Evolutionary conservation across 2,329 filamentous ascomycete species (phyloP).

Genomic region (Hymenoscyphus occultus): DNA sequence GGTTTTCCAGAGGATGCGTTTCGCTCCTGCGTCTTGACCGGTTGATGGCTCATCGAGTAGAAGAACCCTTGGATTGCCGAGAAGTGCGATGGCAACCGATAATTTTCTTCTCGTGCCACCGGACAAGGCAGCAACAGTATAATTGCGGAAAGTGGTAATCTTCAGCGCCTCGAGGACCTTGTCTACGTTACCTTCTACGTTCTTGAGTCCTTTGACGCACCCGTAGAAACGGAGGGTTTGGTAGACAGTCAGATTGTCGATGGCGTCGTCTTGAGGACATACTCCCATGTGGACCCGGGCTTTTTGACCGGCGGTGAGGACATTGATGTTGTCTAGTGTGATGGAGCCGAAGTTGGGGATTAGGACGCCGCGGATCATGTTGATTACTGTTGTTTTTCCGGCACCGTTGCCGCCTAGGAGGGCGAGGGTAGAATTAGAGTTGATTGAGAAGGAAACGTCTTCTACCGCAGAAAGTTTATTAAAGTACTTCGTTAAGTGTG

Average conservation of each 20-base stretch:
- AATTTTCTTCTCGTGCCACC: conserved; percentile 37
- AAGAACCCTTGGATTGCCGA: conserved; percentile 35
- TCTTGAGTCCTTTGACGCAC: conserved; percentile 34
- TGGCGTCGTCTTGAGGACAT: conserved; percentile 38
- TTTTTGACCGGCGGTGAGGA: conserved; percentile 36
- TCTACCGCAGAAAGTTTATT: conserved; percentile 58
- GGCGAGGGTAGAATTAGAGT: conserved; percentile 59
- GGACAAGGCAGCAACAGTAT: conserved; percentile 31
- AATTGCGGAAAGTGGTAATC: conserved; percentile 30
- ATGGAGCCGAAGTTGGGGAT: conserved; percentile 57
- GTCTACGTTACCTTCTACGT: conserved; percentile 32
- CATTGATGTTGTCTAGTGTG: conserved; percentile 56
- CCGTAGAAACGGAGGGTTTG: conserved; percentile 37
- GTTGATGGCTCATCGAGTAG: conserved; percentile 37
- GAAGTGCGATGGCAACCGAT: conserved; percentile 36
- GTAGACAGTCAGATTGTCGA: conserved; percentile 36
- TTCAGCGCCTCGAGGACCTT: conserved; percentile 33
- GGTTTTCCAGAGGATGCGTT: conserved; percentile 38
- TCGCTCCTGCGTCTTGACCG: conserved; percentile 37
- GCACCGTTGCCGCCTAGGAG: conserved; percentile 65
- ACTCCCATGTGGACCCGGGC: conserved; percentile 33
- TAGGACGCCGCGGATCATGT: conserved; percentile 62
- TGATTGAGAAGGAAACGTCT: conserved; percentile 62
- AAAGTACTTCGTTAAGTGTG: conserved; percentile 59
- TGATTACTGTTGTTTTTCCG: conserved; percentile 63